phyloP scores from a whole-genome alignment of 1,284 basidiomycete genomes.

The Cryptococcus neoformans region DNA sequence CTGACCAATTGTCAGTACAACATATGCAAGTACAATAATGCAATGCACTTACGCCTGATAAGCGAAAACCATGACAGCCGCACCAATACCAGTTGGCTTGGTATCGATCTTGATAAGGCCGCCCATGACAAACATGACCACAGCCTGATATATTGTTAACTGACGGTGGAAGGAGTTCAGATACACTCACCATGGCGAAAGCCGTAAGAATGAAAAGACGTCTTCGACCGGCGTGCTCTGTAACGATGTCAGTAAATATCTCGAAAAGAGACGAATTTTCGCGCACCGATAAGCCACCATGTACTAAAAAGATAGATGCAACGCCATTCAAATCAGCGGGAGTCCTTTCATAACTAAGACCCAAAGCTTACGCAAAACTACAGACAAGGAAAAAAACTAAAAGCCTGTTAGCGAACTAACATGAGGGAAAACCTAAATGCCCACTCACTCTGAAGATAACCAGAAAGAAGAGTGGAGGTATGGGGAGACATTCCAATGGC shows the following conservation, averaged over 20 bases:
- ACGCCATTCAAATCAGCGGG: not conserved
- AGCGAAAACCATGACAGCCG: slow-evolving; percentile 17
- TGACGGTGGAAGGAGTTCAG: not conserved
- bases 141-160: slow-evolving; percentile 3
- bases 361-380: slow-evolving; percentile 3
- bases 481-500: slow-evolving; percentile 15
- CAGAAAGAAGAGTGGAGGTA: slow-evolving; percentile 14
- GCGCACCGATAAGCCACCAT: slow-evolving; percentile 14
- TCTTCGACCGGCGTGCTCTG: slow-evolving; percentile 16
- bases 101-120: slow-evolving; percentile 19
- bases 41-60: slow-evolving; percentile 11
- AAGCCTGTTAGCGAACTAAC: not conserved
- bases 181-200: slow-evolving; percentile 11
- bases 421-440: not conserved
- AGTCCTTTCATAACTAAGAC: not conserved
- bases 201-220: slow-evolving; percentile 15
- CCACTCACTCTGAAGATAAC: slow-evolving; percentile 11
- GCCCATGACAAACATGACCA: slow-evolving; percentile 18
- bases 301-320: not conserved
- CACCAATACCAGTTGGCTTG: slow-evolving; percentile 14
- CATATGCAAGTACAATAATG: not conserved
- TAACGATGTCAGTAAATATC: not conserved
- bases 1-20: not conserved
- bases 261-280: not conserved
- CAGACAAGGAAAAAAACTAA: slow-evolving; percentile 16